Evolutionary conservation across 2,329 filamentous ascomycete species (phyloP).

Genomic region (Talaromyces sp.): DNA sequence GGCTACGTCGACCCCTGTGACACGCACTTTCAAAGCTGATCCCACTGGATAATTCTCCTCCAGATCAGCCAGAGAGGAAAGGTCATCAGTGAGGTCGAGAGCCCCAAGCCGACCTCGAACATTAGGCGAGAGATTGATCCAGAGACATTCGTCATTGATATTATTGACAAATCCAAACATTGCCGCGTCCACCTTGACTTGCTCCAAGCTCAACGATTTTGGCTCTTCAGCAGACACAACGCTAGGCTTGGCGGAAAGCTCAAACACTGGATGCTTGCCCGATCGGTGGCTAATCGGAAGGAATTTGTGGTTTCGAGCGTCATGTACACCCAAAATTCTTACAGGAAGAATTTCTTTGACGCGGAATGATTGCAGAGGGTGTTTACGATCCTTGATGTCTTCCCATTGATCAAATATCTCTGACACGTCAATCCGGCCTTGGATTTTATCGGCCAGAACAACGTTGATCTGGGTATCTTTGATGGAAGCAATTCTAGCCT

Average conservation of each 20-base stretch:
- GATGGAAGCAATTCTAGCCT: conserved; percentile 74
- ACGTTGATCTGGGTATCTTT: conserved; percentile 94
- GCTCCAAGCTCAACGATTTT: conserved; percentile 64
- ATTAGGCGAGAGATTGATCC: conserved; percentile 86
- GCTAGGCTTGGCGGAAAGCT: conserved; percentile 76
- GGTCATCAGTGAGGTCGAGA: conserved; percentile 81
- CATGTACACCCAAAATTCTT: conserved; percentile 79
- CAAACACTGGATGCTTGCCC: conserved; percentile 73
- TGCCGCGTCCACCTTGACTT: conserved; percentile 66
- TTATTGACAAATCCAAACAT: conserved; percentile 91
- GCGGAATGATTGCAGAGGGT: conserved; percentile 71
- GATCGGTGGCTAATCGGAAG: conserved; percentile 83
- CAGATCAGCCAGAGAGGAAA: conserved; percentile 72
- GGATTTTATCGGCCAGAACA: conserved; percentile 76
- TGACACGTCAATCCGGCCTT: conserved; percentile 89
- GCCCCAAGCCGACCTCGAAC: conserved; percentile 78
- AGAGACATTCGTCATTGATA: conserved; percentile 70
- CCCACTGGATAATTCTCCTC: conserved; percentile 80
- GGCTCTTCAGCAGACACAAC: conserved; percentile 50
- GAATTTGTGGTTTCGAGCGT: conserved; percentile 85
- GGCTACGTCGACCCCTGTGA: conserved; percentile 66
- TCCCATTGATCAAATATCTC: conserved; percentile 87
- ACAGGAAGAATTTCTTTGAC: conserved; percentile 67
- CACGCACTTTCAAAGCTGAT: conserved; percentile 77
- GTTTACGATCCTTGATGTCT: conserved; percentile 75